A percentile compares a stretch with the other conserved stretches of the same genome.
Evolutionary conservation across 768 basidiomycete species (phyloP).

Genomic region (Suillus weaverae): DNA sequence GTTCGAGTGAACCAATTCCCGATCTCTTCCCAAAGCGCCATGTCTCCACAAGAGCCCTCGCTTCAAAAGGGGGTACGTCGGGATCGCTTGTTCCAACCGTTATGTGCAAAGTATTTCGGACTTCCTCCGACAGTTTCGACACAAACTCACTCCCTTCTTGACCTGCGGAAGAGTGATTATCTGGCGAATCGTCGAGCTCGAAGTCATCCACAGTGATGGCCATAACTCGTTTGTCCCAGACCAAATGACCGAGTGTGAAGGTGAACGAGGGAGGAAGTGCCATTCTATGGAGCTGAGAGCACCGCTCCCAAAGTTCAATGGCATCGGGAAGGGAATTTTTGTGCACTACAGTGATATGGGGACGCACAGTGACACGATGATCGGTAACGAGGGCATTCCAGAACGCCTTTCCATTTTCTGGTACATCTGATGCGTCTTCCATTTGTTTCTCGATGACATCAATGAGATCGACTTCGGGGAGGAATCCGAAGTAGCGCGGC

Average conservation of each 20-base stretch:
- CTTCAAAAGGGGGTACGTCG: slow-evolving; percentile 65
- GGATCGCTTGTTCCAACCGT: slow-evolving; percentile 75
- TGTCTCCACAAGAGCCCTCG: slow-evolving; percentile 57
- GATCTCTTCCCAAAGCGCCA: slow-evolving; percentile 44
- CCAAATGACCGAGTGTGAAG: slow-evolving; percentile 43
- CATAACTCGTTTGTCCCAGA: slow-evolving; percentile 69
- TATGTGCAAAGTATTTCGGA: slow-evolving; percentile 67
- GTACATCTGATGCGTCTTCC: background rate
- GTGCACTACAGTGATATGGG: slow-evolving; percentile 49
- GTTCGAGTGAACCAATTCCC: slow-evolving; percentile 27
- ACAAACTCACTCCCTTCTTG: slow-evolving; percentile 50
- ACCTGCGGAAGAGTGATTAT: slow-evolving; percentile 19
- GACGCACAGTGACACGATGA: background rate
- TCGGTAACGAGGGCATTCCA: background rate
- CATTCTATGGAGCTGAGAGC: slow-evolving; percentile 16
- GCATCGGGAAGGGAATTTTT: slow-evolving; percentile 42
- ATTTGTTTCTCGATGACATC: background rate
- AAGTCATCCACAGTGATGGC: slow-evolving; percentile 71
- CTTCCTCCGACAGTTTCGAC: slow-evolving; percentile 42
- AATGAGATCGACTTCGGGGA: background rate
- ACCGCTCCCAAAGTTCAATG: slow-evolving; percentile 44
- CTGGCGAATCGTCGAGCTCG: slow-evolving; percentile 31
- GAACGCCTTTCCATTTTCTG: background rate
- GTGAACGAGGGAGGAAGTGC: slow-evolving; percentile 53
- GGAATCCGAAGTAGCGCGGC: background rate